These are phyloP conservation scores for Trypanosoma lewisi DNA, from an alignment of 208 protist species.

Conservation along the genomic window DNA sequence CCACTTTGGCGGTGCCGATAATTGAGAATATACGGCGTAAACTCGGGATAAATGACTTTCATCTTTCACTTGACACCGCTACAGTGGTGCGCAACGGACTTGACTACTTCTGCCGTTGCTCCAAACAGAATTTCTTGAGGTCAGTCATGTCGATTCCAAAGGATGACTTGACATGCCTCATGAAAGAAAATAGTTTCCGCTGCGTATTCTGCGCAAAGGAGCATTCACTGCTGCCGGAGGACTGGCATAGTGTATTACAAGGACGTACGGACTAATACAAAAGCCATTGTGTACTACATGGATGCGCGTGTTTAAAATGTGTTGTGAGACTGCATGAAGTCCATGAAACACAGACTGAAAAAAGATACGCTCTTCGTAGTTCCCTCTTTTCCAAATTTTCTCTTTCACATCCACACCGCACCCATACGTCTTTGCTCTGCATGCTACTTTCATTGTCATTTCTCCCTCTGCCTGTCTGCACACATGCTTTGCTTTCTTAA, in stretches of 20 bases:
- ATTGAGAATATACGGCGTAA: constrained; percentile 49
- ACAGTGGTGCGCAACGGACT: constrained; percentile 48
- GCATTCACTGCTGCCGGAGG: constrained; percentile 26
- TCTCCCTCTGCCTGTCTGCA: too few species aligned
- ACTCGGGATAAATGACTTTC: constrained; percentile 33
- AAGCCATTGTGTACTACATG: not conserved
- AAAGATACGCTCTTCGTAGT: too few species aligned
- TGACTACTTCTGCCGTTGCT: constrained; percentile 86
- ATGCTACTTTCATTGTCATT: too few species aligned
- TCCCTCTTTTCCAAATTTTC: too few species aligned
- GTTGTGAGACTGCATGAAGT: too few species aligned
- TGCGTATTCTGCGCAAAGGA: constrained; percentile 49
- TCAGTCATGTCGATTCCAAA: constrained; percentile 29
- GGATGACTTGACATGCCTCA: constrained; percentile 25
- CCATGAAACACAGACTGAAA: too few species aligned
- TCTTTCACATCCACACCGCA: too few species aligned
- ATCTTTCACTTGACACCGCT: constrained; percentile 29
- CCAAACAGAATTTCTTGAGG: constrained; percentile 40
- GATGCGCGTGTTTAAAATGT: not conserved
- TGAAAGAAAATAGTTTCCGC: constrained; percentile 25
- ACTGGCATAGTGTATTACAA: constrained; percentile 40
- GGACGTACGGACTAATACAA: constrained; percentile 3
- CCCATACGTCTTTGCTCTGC: too few species aligned
- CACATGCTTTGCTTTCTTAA: too few species aligned
- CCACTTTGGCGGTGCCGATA: constrained; percentile 30